A percentile compares a stretch with the other conserved stretches of the same genome.
Conservation (phyloP, 805 yeast species). For the Spathaspora arborariae region DNA sequence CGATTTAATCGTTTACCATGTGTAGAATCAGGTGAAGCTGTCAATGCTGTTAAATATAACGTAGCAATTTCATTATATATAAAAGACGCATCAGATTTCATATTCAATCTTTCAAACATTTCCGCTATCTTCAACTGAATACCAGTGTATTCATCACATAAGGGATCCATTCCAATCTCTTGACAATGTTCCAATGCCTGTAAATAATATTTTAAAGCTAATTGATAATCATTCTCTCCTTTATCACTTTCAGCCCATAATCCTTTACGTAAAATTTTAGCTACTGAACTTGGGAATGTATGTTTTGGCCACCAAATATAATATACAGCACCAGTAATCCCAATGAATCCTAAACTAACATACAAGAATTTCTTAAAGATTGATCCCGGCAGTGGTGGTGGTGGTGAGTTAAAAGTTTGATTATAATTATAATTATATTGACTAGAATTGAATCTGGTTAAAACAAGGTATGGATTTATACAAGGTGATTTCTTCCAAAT, state of each 20-base stretch:
- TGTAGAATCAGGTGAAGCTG: conserved; percentile 27
- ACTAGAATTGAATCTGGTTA: neutral
- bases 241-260: conserved; percentile 80
- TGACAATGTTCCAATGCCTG: conserved; percentile 69
- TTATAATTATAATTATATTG: conserved; percentile 14
- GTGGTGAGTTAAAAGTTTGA: conserved; percentile 4
- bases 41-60: conserved; percentile 51
- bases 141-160: conserved; percentile 84
- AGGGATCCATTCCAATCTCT: conserved; percentile 48
- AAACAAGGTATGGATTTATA: neutral
- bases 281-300: conserved; percentile 66
- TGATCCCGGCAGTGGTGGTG: conserved; percentile 14
- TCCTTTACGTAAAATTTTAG: conserved; percentile 67
- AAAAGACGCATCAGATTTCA: conserved; percentile 59
- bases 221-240: conserved; percentile 55
- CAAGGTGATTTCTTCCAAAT: neutral
- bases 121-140: conserved; percentile 84
- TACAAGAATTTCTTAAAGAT: conserved; percentile 12
- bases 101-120: conserved; percentile 70
- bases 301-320: conserved; percentile 62
- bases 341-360: conserved; percentile 11
- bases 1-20: conserved; percentile 18
- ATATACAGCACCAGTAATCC: conserved; percentile 25
- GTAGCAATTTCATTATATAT: conserved; percentile 66
- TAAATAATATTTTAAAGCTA: conserved; percentile 69